Evolutionary conservation across 2,329 filamentous ascomycete genomes (phyloP).

Genomic region (Blumeria hordei): DNA sequence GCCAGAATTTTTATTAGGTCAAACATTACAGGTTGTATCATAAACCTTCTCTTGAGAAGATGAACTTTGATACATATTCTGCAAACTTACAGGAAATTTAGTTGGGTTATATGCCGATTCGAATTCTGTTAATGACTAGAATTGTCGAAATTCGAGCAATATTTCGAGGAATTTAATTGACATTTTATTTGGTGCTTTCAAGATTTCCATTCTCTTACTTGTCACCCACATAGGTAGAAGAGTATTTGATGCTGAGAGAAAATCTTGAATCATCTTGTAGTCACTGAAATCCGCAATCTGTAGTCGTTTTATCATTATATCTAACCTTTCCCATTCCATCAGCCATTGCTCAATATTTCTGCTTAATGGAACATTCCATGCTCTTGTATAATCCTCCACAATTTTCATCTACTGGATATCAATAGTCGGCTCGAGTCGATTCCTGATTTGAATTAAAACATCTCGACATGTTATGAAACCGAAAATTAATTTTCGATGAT

Average conservation of each 20-base stretch:
- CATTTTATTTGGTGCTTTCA: neutral
- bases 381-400: neutral
- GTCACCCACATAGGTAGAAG: slow-evolving; percentile 1
- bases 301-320: neutral
- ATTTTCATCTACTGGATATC: neutral
- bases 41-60: neutral
- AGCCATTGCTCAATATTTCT: slow-evolving; percentile 1
- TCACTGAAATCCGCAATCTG: neutral
- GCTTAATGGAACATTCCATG: neutral
- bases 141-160: neutral
- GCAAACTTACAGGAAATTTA: neutral
- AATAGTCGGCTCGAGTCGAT: neutral
- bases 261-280: neutral
- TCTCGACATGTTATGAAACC: neutral
- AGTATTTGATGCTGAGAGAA: neutral
- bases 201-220: neutral
- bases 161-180: neutral
- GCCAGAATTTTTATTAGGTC: neutral
- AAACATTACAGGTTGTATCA: neutral
- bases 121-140: neutral
- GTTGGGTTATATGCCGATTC: neutral
- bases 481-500: neutral
- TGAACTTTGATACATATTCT: neutral
- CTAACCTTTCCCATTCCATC: neutral
- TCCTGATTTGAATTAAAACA: neutral